Conservation (phyloP, 1,284 basidiomycete genomes). For the Boletellus deceptivus region DNA sequence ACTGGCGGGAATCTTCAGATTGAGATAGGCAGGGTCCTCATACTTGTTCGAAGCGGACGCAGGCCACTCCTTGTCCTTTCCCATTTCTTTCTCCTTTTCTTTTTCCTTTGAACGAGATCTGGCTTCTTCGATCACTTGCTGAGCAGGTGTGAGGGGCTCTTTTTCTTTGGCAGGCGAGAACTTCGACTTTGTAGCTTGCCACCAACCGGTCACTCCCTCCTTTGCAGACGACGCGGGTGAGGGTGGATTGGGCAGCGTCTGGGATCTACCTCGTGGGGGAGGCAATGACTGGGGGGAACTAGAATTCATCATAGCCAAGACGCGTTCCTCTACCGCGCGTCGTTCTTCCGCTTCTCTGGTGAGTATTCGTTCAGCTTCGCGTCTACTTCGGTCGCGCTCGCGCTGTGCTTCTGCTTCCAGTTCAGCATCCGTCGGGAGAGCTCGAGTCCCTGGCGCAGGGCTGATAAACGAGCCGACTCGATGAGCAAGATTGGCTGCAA, state of each 20-base stretch:
- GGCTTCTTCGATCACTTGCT: slow-evolving; percentile 71
- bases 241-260: slow-evolving; percentile 54
- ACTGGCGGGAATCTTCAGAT: slow-evolving; percentile 46
- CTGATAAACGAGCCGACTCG: slow-evolving; percentile 64
- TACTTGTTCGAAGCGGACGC: slow-evolving; percentile 48
- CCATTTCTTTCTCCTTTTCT: slow-evolving; percentile 50
- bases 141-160: slow-evolving; percentile 72
- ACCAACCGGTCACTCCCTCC: slow-evolving; percentile 56
- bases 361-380: slow-evolving; percentile 73
- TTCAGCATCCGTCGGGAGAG: slow-evolving; percentile 67
- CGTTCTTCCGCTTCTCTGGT: slow-evolving; percentile 67
- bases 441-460: slow-evolving; percentile 40
- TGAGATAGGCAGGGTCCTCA: slow-evolving; percentile 52
- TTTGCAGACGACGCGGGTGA: slow-evolving; percentile 64
- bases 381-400: slow-evolving; percentile 68
- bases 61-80: slow-evolving; percentile 58
- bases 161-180: slow-evolving; percentile 75
- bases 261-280: slow-evolving; percentile 53
- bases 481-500: slow-evolving; percentile 69
- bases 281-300: slow-evolving; percentile 38
- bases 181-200: slow-evolving; percentile 64
- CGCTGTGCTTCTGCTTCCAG: slow-evolving; percentile 73
- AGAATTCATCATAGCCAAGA: slow-evolving; percentile 65
- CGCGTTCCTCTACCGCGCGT: slow-evolving; percentile 64
- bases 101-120: slow-evolving; percentile 57